These are phyloP conservation scores for Tolypocladium ophioglossoides DNA, from an alignment of 2,329 filamentous ascomycete species.

Conservation along the genomic window DNA sequence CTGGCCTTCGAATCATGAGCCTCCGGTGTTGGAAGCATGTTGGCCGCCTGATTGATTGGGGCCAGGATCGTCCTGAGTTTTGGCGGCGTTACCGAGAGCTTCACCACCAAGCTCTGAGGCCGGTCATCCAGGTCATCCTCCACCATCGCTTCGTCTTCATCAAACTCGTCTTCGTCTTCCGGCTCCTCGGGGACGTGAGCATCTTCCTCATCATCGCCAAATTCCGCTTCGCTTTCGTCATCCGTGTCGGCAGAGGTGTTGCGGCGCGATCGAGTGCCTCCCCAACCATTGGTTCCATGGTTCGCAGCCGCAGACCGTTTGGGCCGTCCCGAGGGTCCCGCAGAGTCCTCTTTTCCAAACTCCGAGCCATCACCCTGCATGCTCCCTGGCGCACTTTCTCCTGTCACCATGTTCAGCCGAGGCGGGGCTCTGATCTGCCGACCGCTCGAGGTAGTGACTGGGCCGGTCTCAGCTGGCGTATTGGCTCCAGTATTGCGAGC, in stretches of 20 bases:
- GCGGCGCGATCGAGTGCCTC: constrained; percentile 19
- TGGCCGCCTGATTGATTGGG: constrained; percentile 10
- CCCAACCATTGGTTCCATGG: constrained; percentile 40
- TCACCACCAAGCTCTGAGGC: constrained; percentile 60
- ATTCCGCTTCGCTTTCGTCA: constrained; percentile 64
- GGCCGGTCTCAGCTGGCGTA: constrained; percentile 58
- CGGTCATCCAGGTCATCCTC: constrained; percentile 41
- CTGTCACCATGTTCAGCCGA: constrained; percentile 53
- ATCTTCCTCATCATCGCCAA: constrained; percentile 64
- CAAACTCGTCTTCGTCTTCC: constrained; percentile 49
- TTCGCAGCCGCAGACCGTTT: constrained; percentile 39
- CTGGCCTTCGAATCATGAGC: constrained; percentile 9
- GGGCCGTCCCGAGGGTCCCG: constrained; percentile 37
- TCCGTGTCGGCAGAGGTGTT: constrained; percentile 45
- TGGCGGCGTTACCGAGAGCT: constrained; percentile 45
- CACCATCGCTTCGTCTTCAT: constrained; percentile 44
- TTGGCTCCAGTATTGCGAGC: constrained; percentile 63
- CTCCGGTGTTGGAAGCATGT: constrained; percentile 12
- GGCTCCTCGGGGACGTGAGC: constrained; percentile 53
- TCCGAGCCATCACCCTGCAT: constrained; percentile 33
- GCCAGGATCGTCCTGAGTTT: constrained; percentile 22
- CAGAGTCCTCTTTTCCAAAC: constrained; percentile 26
- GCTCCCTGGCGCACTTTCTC: constrained; percentile 35
- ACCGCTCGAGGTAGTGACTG: constrained; percentile 70
- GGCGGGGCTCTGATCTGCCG: constrained; percentile 66